Evolutionary conservation across 1,284 basidiomycete species (phyloP), one percentile per base, ranked within the genome.

Genomic region (Sporisorium reilianum): DNA sequence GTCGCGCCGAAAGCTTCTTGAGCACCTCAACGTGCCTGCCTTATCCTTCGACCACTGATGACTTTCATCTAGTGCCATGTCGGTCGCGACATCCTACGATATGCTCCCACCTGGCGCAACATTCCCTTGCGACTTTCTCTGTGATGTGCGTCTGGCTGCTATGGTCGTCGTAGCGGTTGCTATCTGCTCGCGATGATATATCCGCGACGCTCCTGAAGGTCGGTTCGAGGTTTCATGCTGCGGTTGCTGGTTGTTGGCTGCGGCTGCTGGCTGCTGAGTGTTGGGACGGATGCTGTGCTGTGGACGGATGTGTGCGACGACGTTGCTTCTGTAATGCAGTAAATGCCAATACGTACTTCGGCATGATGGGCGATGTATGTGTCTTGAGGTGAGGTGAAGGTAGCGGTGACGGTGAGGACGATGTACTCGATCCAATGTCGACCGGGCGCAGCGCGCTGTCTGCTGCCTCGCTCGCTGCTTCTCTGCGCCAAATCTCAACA

Each of bases 331-430:
- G 36, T 8, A 10, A 52, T 45, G 46, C 32, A 23, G 45, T 45
- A 6, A 55, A 38, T 22, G 49, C 38, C 20, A 49, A 63, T 67
- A 80, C 79, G 53, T 76, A 80, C 79, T 79, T 80, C 62, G 79
- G 79, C 79, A 80, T 80, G 72, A 68, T 80, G 78, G 75, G 70
- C 72, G 71, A 74, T 76, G 73, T 59, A 64, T 71, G 64, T 75
- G 72, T 68, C 63, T 75, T 69, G 72, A 75, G 51, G 67, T 42
- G 57, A 55, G 58, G 58, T 38, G 48, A 53, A 48, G 64, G 38
- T 45, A 60, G 48, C 44, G 44, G 51, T 64, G 65, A 64, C 57
- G 61, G 64, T 64, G 70, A 67, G 55, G 57, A 67, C 50, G 51
- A 45, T 67, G 61, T 61, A 55, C 34, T 48, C 54, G 55, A 44